phyloP scores from a whole-genome alignment of 352 stramenopile genomes.

The Pythium sp. region DNA sequence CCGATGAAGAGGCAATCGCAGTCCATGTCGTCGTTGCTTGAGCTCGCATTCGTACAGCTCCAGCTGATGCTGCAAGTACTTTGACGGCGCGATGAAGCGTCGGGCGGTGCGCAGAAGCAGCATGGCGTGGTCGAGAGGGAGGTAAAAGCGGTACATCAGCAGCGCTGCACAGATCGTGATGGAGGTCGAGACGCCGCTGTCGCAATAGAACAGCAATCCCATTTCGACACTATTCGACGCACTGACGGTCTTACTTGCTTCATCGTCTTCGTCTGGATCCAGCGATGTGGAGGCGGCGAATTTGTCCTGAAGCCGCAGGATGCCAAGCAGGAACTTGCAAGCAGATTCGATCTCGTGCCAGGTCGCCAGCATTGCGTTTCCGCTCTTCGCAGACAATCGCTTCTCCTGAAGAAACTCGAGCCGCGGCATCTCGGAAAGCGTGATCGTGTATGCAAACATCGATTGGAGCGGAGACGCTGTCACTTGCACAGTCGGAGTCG shows the following conservation, averaged over 20 bases:
- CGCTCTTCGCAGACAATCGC: not conserved
- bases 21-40: not conserved
- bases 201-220: slow-evolving; percentile 34
- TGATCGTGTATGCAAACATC: slow-evolving; percentile 14
- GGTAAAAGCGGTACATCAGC: slow-evolving; percentile 32
- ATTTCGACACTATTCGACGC: not conserved
- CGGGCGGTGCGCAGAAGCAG: slow-evolving; percentile 16
- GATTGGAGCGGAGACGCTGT: slow-evolving; percentile 2
- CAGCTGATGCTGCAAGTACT: slow-evolving; percentile 19
- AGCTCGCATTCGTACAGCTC: slow-evolving; percentile 11
- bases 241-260: not conserved
- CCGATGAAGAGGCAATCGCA: slow-evolving; percentile 6
- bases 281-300: slow-evolving; percentile 2
- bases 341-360: slow-evolving; percentile 13
- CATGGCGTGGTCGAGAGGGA: slow-evolving; percentile 25
- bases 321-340: slow-evolving; percentile 9
- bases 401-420: slow-evolving; percentile 2
- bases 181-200: slow-evolving; percentile 25
- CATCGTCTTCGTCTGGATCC: slow-evolving; percentile 16
- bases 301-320: slow-evolving; percentile 6
- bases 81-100: slow-evolving; percentile 11
- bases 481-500: slow-evolving; percentile 5
- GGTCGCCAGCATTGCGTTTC: not conserved
- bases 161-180: slow-evolving; percentile 32
- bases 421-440: slow-evolving; percentile 9